Evolutionary conservation across 1,139 yeast species (phyloP), one percentile per base, ranked within the genome.

Genomic region (Lodderomyces elongisporus): DNA sequence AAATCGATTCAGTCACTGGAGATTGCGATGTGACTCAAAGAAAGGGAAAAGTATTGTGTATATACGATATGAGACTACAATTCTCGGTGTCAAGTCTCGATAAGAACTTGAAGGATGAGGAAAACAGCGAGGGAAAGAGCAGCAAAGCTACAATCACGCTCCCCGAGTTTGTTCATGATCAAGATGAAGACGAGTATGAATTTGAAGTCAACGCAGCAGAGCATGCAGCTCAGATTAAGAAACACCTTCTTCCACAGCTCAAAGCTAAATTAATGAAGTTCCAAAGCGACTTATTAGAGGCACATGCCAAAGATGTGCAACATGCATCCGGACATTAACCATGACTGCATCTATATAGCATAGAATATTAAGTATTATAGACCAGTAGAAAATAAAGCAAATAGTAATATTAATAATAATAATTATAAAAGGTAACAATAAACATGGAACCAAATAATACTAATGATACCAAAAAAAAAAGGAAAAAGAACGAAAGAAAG

Each of bases 21-120:
- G 91, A 83, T 54, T 81, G 91, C 48, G 85, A 81, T 46, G 89
- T 83, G 10, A 78, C 85, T 17, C 91, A 83, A 56, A 73, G 91
- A 61, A 83, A 83, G 58, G 91, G 89, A 8, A 80, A 78, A 56
- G 85, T 79, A 12, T 73, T 77, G 49, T 82, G 91, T 49, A 79
- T 82, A 36, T 82, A 73, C 48, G 93, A 83, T 52, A 54, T 83
- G 70, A 63, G 60, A 33, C 56, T 82, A 31, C 66, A 62, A 41
- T 67, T 82, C 40, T 47, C 61, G 13, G 60, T 78, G 13, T 50
- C 54, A 14, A 70, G 69, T 10, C 45, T 45, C 10, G 28, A 33
- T 13, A 48, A 52, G 24, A 21, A 29, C 18, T 6, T 10, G 17
- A 29, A 21, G 13, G 15, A 17, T 13, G 25, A 17, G 5, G 15